Conservation (phyloP, 805 yeast genomes). For the Candida ipomoeae region DNA sequence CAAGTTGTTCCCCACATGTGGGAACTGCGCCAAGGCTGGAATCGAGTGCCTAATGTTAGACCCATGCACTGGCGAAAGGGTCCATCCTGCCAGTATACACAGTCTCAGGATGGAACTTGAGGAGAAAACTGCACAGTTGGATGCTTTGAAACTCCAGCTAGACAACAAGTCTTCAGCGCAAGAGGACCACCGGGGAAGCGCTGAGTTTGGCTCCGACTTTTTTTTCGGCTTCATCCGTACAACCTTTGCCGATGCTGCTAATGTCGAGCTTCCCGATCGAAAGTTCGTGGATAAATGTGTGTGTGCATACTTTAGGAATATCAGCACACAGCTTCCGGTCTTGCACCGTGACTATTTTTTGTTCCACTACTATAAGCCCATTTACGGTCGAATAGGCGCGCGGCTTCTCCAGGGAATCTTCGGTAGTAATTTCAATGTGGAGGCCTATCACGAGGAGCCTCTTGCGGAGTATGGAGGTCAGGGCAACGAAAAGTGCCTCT, state of each 20-base stretch:
- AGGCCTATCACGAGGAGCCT: neutral
- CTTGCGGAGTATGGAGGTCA: neutral
- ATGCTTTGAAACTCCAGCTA: conserved; percentile 2
- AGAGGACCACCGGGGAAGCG: neutral
- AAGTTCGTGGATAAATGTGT: conserved; percentile 11
- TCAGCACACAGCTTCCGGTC: conserved; percentile 16
- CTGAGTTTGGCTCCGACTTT: neutral
- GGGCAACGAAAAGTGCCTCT: conserved; percentile 9
- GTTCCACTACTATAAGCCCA: conserved; percentile 13
- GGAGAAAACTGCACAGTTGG: conserved; percentile 8
- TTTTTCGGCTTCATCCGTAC: neutral
- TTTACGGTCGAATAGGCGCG: conserved; percentile 9
- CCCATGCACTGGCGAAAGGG: conserved; percentile 14
- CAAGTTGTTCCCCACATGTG: conserved; percentile 15
- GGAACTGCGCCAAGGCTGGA: conserved; percentile 14
- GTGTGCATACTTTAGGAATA: conserved; percentile 8
- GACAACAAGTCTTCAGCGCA: neutral
- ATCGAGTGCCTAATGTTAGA: conserved; percentile 13
- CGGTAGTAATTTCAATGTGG: conserved; percentile 1
- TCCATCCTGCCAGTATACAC: conserved; percentile 12
- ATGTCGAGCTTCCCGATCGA: conserved; percentile 7
- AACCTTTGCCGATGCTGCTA: neutral
- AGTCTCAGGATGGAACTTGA: conserved; percentile 10
- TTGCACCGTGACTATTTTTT: conserved; percentile 15
- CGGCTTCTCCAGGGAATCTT: conserved; percentile 1